Evolutionary conservation across 1,284 basidiomycete genomes (phyloP).

Genomic region (Fomitiporia mediterranea): DNA sequence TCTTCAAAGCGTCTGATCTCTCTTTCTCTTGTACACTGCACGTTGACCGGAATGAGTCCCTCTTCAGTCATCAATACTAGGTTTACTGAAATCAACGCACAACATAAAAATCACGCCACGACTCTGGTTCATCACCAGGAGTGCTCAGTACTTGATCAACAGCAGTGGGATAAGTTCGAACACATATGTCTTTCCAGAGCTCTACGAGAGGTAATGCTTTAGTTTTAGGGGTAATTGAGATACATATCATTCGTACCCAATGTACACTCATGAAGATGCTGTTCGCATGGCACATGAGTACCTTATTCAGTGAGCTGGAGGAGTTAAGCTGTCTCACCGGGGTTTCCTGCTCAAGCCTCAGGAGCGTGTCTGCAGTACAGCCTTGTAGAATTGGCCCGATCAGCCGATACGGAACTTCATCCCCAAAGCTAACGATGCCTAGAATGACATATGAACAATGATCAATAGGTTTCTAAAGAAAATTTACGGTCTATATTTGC

Average conservation of each 20-base stretch:
- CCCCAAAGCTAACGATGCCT: constrained; percentile 54
- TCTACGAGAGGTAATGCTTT: constrained; percentile 36
- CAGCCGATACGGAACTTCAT: constrained; percentile 54
- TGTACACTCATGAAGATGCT: constrained; percentile 57
- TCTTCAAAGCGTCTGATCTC: constrained; percentile 60
- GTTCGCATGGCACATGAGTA: constrained; percentile 12
- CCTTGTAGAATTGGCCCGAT: constrained; percentile 66
- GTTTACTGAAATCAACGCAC: constrained; percentile 37
- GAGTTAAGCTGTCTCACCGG: constrained; percentile 60
- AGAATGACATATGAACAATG: not conserved
- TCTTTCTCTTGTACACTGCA: constrained; percentile 47
- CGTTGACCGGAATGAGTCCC: constrained; percentile 6
- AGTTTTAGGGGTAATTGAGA: constrained; percentile 20
- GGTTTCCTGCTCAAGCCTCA: constrained; percentile 59
- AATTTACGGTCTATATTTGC: constrained; percentile 19
- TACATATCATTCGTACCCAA: constrained; percentile 39
- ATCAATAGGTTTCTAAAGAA: not conserved
- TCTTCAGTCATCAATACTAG: not conserved
- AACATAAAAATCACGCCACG: constrained; percentile 66
- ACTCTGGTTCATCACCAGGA: constrained; percentile 42
- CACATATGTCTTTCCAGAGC: constrained; percentile 64
- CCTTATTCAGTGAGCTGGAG: not conserved
- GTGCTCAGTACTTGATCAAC: constrained; percentile 41
- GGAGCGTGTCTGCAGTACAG: constrained; percentile 64
- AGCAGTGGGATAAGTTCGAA: constrained; percentile 50